A percentile compares a stretch with the other conserved stretches of the same genome.
Evolutionary conservation across 768 basidiomycete genomes (phyloP).

Genomic region (Trichaptum fuscoviolaceum): DNA sequence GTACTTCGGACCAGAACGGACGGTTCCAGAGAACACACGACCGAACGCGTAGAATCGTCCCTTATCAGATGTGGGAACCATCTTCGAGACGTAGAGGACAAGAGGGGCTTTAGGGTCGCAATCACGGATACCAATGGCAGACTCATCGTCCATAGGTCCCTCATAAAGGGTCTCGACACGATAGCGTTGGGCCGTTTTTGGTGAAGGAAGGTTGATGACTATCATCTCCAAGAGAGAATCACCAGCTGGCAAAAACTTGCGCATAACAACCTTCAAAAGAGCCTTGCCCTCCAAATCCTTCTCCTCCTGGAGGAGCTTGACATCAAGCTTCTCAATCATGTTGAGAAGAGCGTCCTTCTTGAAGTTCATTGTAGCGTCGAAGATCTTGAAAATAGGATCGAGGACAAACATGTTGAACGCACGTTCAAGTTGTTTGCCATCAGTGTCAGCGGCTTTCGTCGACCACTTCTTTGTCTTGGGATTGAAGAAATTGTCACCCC

Average conservation of each 20-base stretch:
- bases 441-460: conserved; percentile 63
- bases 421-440: conserved; percentile 92
- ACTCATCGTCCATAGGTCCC: conserved; percentile 99
- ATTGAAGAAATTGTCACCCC: conserved; percentile 99
- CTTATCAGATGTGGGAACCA: conserved; percentile 99
- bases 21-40: conserved; percentile 99
- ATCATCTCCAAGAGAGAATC: conserved; percentile 99
- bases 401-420: conserved; percentile 98
- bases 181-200: conserved; percentile 94
- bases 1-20: conserved; percentile 95
- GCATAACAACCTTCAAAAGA: conserved; percentile 96
- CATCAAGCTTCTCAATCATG: conserved; percentile 95
- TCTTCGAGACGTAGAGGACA: conserved; percentile 98
- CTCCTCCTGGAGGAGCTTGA: conserved; percentile 85
- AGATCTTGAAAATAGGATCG: conserved; percentile 98
- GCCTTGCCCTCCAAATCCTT: conserved; percentile 92
- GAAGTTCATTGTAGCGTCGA: conserved; percentile 99
- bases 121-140: conserved; percentile 96
- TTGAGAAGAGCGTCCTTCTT: conserved; percentile 82
- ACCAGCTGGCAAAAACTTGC: conserved; percentile 98
- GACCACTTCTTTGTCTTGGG: conserved; percentile 95
- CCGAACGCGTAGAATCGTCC: conserved; percentile 99
- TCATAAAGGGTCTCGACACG: conserved; percentile 99
- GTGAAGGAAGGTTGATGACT: conserved; percentile 98
- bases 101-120: conserved; percentile 96